Evolutionary conservation across 352 stramenopile genomes (phyloP).

Genomic region (Phytophthora fragariae): DNA sequence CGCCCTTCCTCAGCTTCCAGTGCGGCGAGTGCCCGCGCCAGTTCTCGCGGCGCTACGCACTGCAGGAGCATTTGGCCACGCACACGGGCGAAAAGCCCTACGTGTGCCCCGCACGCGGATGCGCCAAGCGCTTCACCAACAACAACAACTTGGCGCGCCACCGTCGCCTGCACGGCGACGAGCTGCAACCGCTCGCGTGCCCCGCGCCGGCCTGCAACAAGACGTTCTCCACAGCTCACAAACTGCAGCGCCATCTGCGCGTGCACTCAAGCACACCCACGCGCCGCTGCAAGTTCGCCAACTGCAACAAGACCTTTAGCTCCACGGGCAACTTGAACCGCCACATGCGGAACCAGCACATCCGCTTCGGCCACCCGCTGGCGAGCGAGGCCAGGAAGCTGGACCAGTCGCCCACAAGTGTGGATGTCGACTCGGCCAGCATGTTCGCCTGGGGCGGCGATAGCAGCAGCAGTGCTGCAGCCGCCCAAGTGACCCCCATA

Average conservation of each 20-base stretch:
- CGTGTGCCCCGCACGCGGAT: constrained; percentile 44
- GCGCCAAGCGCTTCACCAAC: constrained; percentile 61
- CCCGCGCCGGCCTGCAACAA: constrained; percentile 34
- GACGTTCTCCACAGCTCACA: constrained; percentile 52
- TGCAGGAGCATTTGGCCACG: constrained; percentile 55
- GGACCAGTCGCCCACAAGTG: constrained; percentile 30
- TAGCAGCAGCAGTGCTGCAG: neutral
- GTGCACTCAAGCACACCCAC: constrained; percentile 45
- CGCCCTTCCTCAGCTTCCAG: constrained; percentile 25
- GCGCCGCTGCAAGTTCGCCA: constrained; percentile 48
- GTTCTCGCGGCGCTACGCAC: constrained; percentile 47
- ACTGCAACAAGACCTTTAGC: constrained; percentile 73
- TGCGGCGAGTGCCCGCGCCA: constrained; percentile 46
- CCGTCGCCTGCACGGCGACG: constrained; percentile 46
- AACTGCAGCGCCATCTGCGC: constrained; percentile 62
- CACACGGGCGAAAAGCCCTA: constrained; percentile 63
- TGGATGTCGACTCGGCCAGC: constrained; percentile 20
- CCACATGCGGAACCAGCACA: constrained; percentile 64
- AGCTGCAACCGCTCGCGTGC: constrained; percentile 39
- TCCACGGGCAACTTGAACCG: constrained; percentile 69
- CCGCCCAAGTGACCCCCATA: constrained; percentile 10
- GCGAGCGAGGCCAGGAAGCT: constrained; percentile 19
- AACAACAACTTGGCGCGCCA: constrained; percentile 59
- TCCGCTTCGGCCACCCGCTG: constrained; percentile 37
- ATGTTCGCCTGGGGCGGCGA: constrained; percentile 16